Evolutionary conservation across 805 yeast genomes (phyloP), one percentile per base, ranked within the genome.

Genomic region (Yarrowia sp.): DNA sequence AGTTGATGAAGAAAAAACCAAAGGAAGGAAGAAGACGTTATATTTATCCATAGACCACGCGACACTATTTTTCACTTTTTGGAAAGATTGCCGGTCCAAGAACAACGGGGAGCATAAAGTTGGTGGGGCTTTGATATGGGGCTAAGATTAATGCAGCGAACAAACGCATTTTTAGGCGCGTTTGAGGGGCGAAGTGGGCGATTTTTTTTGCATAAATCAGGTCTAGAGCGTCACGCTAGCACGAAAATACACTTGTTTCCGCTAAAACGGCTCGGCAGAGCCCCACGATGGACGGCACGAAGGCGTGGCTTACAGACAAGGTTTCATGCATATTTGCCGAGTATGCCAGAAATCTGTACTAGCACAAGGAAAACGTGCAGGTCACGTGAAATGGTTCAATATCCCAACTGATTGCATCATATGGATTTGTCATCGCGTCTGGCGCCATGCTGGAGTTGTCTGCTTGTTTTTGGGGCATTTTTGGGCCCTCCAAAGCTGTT

Each of bases 341-440:
- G 22, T 24, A 47, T 47, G 39, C 38, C 39, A 19, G 16, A 19
- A 32, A 18, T 8, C 55, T 27, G 56, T 22, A 22, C n/a, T 3
- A 22, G 6, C n/a, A 51, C 42, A 51, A 35, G 22, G 42, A 24
- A 33, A 24, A 4, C 42, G 21, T 35, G 42, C 58, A 51, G 58
- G 42, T 51, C 58, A 51, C 58, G 58, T 51, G 58, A 51, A 51
- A 51, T 51, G 24, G 21, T n/a, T 22, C 42, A 27, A 51, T 51
- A 51, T 51, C 58, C 33, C 58, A 24, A 16, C 42, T 3, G 31
- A 51, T 51, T 51, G 58, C 58, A 25, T 33, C 58, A 51, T 51
- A 5, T 16, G 6, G 12, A 16, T 4, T 19, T 27, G 29, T 27
- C 29, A 27, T 9, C 29, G 29, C 10, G 44, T 13, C 16, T 18